A percentile compares a stretch with the other conserved stretches of the same genome.
Conservation (phyloP, 306 rosid genomes). For the Begonia fuchsioides region DNA sequence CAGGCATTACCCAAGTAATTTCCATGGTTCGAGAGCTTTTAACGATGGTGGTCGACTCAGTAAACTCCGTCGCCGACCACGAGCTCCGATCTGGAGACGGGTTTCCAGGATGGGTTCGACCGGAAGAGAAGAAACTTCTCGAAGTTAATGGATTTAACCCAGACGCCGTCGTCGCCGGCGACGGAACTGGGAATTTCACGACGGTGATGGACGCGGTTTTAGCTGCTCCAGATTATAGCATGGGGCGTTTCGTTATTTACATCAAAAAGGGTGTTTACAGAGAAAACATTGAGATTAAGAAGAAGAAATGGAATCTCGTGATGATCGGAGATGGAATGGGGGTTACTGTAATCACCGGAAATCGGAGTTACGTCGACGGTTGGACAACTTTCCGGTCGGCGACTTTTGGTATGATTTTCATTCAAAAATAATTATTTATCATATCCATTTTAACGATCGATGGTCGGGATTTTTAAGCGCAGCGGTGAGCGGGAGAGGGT, state of each 20-base stretch:
- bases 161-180: conserved; percentile 50
- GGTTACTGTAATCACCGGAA: conserved; percentile 55
- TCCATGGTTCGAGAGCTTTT: conserved; percentile 37
- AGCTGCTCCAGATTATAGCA: conserved; percentile 70
- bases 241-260: conserved; percentile 47
- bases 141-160: conserved; percentile 20
- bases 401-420: conserved; percentile 51
- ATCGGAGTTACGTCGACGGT: conserved; percentile 38
- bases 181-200: conserved; percentile 57
- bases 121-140: conserved; percentile 31
- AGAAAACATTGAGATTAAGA: conserved; percentile 74
- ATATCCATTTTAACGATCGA: neutral
- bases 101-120: conserved; percentile 48
- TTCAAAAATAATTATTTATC: no score
- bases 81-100: neutral
- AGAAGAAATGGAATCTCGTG: conserved; percentile 87
- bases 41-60: conserved; percentile 24
- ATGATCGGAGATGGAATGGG: conserved; percentile 71
- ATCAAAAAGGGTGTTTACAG: conserved; percentile 51
- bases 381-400: conserved; percentile 84
- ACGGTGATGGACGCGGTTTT: conserved; percentile 47
- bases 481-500: conserved; percentile 82
- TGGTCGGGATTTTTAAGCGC: conserved; percentile 6
- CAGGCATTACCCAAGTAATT: conserved; percentile 30
- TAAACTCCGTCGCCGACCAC: neutral